phyloP scores from a whole-genome alignment of 352 stramenopile species.

The Aphanomyces invadans region DNA sequence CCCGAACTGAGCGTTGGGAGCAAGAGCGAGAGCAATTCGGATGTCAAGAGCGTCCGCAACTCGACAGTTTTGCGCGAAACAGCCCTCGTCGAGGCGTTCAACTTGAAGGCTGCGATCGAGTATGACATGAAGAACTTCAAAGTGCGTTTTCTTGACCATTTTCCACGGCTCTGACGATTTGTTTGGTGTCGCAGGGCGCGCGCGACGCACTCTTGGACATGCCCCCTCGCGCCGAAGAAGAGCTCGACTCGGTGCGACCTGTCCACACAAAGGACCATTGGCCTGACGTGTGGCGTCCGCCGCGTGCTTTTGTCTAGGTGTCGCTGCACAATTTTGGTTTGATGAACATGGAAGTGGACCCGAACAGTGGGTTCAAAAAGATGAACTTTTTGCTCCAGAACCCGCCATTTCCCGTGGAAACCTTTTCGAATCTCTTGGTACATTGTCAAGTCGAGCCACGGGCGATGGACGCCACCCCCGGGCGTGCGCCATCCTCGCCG shows the following conservation, averaged over 20 bases:
- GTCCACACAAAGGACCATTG: too few relatives aligned
- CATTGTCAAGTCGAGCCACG: too few relatives aligned
- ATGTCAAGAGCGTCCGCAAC: slow-evolving; percentile 88
- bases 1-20: slow-evolving; percentile 89
- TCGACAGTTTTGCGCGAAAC: slow-evolving; percentile 88
- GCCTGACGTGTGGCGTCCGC: too few relatives aligned
- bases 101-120: slow-evolving; percentile 94
- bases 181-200: slow-evolving; percentile 28
- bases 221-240: slow-evolving; percentile 84
- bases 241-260: slow-evolving; percentile 92
- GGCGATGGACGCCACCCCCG: too few relatives aligned
- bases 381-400: slow-evolving; percentile 93
- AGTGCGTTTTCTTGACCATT: too few relatives aligned
- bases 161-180: too few relatives aligned
- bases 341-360: slow-evolving; percentile 92
- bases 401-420: slow-evolving; percentile 91
- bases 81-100: slow-evolving; percentile 91
- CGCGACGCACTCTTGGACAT: slow-evolving; percentile 89
- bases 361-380: slow-evolving; percentile 90
- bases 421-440: slow-evolving; percentile 91
- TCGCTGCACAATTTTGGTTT: slow-evolving; percentile 86
- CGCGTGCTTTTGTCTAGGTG: too few relatives aligned
- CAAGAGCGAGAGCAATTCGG: slow-evolving; percentile 84
- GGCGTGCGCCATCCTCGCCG: too few relatives aligned
- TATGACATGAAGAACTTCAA: slow-evolving; percentile 92